Base-by-base conservation (phyloP, 1,284 basidiomycete genomes). In the Mycosarcoma mackinlayi region DNA sequence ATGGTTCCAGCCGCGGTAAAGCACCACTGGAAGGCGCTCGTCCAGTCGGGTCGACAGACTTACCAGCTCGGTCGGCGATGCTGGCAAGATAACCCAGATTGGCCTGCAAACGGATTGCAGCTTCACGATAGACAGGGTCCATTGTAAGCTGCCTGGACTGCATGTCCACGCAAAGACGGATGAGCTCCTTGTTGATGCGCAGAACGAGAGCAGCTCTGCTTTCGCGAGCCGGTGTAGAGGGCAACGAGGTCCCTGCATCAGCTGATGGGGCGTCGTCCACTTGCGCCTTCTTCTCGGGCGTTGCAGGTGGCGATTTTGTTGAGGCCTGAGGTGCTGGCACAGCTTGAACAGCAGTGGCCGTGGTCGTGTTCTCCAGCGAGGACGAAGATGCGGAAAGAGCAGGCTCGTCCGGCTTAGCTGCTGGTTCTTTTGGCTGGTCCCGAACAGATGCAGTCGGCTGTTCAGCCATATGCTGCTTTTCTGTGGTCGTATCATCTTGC, bases 161-260 rank as follows among this genome's bases (percentile, higher is more conserved):
- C 42, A 77, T 19, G 0, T 75, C 63, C 16, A 75, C 61, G 30
- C 75, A 77, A 28, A 77, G 56, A n/a, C 75, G 59, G 45, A 77
- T 75, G n/a, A 77, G 64, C 58, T 77, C 75, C 39, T 77, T 75
- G 58, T 77, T 77, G 59, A 77, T 75, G 24, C 74, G 75, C 35
- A 77, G 45, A 11, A 77, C 44, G 24, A 77, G 63, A 16, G 58
- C 66, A 0, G 71, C 56, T 25, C 63, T 57, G 21, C 68, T 56
- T 21, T 73, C 71, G 16, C 63, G 56, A 18, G 44, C 46, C 44
- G 66, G 59, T 5, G 62, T 65, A 8, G 56, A 45, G 19, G 62
- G 55, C 39, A 25, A n/a, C n/a, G 47, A 65, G 13, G 16, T 24
- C n/a, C 19, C 27, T 19, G 37, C n/a, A n/a, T 35, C 37, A 6